phyloP scores from a whole-genome alignment of 257 asterid species.

The Avicennia marina region DNA sequence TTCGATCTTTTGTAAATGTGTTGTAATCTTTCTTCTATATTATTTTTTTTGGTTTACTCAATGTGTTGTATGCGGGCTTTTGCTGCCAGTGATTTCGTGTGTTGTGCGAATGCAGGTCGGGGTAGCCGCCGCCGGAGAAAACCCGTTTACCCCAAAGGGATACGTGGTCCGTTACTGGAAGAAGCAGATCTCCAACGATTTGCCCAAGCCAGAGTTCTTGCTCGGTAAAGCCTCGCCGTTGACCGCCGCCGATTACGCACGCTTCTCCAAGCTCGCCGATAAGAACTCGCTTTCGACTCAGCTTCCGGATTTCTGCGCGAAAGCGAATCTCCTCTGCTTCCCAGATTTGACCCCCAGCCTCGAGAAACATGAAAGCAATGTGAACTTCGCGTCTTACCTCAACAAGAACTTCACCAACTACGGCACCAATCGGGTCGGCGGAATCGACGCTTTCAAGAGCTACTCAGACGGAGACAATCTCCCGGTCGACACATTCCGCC shows the following conservation, averaged over 20 bases:
- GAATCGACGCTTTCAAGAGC: constrained; percentile 43
- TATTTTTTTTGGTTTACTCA: background rate
- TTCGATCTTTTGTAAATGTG: background rate
- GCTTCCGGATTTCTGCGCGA: constrained; percentile 46
- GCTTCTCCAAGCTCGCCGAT: constrained; percentile 33
- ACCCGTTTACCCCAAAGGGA: constrained; percentile 51
- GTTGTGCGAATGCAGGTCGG: too few relatives aligned
- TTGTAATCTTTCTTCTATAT: background rate
- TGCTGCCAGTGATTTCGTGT: too few relatives aligned
- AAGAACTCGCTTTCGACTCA: constrained; percentile 37
- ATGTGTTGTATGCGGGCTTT: too few relatives aligned
- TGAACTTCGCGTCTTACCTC: constrained; percentile 34
- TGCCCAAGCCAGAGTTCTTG: constrained; percentile 43
- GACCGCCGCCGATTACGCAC: constrained; percentile 32
- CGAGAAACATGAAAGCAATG: constrained; percentile 32
- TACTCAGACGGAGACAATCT: constrained; percentile 39
- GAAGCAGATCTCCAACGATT: constrained; percentile 39
- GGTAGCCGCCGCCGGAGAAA: constrained; percentile 11
- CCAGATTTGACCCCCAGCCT: constrained; percentile 36
- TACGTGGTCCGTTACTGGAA: constrained; percentile 50
- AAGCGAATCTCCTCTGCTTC: constrained; percentile 60
- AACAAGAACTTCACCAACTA: constrained; percentile 54
- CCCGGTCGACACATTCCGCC: constrained; percentile 42
- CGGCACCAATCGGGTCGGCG: constrained; percentile 43
- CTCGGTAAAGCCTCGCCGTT: constrained; percentile 57